A percentile compares a stretch with the other conserved stretches of the same genome.
phyloP scores from a whole-genome alignment of 352 stramenopile species.

The Pythium utonaiense region DNA sequence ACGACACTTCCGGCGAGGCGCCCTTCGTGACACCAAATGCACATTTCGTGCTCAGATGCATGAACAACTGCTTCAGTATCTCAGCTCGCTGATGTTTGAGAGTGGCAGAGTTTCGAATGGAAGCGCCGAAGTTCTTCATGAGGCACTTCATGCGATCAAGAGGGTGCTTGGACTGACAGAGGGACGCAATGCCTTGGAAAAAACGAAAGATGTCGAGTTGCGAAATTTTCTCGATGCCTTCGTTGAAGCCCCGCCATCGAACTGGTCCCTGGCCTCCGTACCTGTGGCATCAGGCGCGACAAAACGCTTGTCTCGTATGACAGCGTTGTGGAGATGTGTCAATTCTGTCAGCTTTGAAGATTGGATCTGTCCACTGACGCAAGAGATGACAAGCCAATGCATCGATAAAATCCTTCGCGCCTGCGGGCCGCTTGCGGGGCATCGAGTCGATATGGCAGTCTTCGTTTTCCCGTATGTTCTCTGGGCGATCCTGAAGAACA shows the following conservation, averaged over 20 bases:
- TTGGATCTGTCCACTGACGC: slow-evolving; percentile 58
- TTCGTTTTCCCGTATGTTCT: slow-evolving; percentile 78
- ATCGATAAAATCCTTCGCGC: slow-evolving; percentile 46
- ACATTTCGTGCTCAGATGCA: slow-evolving; percentile 53
- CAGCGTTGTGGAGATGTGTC: slow-evolving; percentile 35
- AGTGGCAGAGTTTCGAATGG: slow-evolving; percentile 1
- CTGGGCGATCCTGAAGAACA: slow-evolving; percentile 29
- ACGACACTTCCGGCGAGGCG: slow-evolving; percentile 49
- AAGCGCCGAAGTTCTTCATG: slow-evolving; percentile 34
- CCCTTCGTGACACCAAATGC: slow-evolving; percentile 47
- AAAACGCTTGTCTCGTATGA: background rate
- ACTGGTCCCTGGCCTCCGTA: slow-evolving; percentile 44
- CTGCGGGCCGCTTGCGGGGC: slow-evolving; percentile 35
- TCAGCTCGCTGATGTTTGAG: slow-evolving; percentile 73
- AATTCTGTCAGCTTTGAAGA: slow-evolving; percentile 35
- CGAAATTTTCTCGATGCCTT: slow-evolving; percentile 60
- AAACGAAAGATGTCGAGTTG: slow-evolving; percentile 59
- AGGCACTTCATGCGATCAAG: slow-evolving; percentile 48
- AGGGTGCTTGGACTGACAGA: slow-evolving; percentile 40
- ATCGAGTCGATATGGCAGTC: slow-evolving; percentile 56
- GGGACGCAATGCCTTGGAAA: slow-evolving; percentile 29
- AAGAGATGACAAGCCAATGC: slow-evolving; percentile 35
- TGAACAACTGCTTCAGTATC: slow-evolving; percentile 48
- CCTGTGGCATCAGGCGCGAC: background rate
- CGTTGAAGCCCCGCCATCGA: slow-evolving; percentile 39